phyloP scores from a whole-genome alignment of 345 rosid genomes.

The Physaria fendleri region DNA sequence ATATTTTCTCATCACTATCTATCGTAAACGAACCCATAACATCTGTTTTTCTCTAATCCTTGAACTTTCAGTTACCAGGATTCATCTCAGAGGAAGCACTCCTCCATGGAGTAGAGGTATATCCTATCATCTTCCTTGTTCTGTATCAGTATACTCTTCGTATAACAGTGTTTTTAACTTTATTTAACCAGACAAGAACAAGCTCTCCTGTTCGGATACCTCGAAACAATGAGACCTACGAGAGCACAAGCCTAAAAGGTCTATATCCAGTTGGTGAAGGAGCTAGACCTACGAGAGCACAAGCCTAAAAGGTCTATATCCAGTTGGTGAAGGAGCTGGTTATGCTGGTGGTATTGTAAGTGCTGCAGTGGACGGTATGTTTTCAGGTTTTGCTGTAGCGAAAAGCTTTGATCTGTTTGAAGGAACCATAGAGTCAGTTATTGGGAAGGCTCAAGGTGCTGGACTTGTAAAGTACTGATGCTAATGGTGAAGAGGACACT shows the following conservation, averaged over 20 bases:
- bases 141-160: background rate
- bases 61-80: constrained; percentile 78
- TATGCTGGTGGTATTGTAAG: constrained; percentile 98
- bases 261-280: constrained; percentile 97
- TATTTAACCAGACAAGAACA: constrained; percentile 62
- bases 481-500: no score
- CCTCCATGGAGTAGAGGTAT: constrained; percentile 96
- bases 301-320: constrained; percentile 76
- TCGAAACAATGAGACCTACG: constrained; percentile 58
- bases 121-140: background rate
- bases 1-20: background rate
- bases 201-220: constrained; percentile 85
- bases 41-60: constrained; percentile 7
- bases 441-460: constrained; percentile 61
- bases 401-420: constrained; percentile 50
- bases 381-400: constrained; percentile 78
- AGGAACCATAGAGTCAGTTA: constrained; percentile 49
- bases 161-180: background rate
- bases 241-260: constrained; percentile 69
- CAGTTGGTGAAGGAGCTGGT: constrained; percentile 98
- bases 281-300: constrained; percentile 75
- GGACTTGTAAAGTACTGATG: constrained; percentile 57
- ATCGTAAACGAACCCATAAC: background rate
- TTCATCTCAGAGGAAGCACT: constrained; percentile 79
- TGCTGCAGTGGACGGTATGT: constrained; percentile 97